A percentile compares a stretch with the other conserved stretches of the same genome.
These are phyloP conservation scores for Metschnikowia hibisci DNA, from an alignment of 805 yeast genomes.

Conservation along the genomic window DNA sequence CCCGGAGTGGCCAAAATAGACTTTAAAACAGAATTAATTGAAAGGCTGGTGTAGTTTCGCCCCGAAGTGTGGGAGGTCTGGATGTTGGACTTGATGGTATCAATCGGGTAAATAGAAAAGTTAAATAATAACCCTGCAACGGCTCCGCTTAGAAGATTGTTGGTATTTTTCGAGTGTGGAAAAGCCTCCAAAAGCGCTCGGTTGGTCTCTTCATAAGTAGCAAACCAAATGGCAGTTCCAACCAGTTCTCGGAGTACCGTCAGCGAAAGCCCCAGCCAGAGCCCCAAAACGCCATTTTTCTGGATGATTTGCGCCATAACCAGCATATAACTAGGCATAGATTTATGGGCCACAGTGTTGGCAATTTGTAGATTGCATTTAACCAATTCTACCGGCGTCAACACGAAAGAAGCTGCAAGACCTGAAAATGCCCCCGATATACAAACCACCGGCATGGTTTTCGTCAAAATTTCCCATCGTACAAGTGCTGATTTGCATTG, in stretches of 20 bases:
- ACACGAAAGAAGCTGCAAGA: slow-evolving; percentile 69
- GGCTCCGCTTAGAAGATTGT: slow-evolving; percentile 75
- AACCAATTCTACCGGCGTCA: slow-evolving; percentile 89
- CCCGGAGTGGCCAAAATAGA: slow-evolving; percentile 32
- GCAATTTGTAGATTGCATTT: slow-evolving; percentile 84
- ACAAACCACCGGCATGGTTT: slow-evolving; percentile 24
- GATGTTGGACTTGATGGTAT: slow-evolving; percentile 82
- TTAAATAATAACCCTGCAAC: slow-evolving; percentile 82
- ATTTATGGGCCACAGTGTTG: slow-evolving; percentile 20
- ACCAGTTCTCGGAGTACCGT: slow-evolving; percentile 80
- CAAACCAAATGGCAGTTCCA: slow-evolving; percentile 94
- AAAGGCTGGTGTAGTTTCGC: slow-evolving; percentile 21
- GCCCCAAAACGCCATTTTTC: slow-evolving; percentile 60
- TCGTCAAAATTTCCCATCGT: slow-evolving; percentile 9
- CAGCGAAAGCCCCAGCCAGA: slow-evolving; percentile 85
- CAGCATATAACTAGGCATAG: slow-evolving; percentile 30
- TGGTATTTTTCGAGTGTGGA: slow-evolving; percentile 32
- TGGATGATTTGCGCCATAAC: slow-evolving; percentile 36
- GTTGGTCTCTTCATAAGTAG: slow-evolving; percentile 66
- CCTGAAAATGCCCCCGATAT: slow-evolving; percentile 82
- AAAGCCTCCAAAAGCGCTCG: slow-evolving; percentile 28
- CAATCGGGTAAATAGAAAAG: slow-evolving; percentile 79
- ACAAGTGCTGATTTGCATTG: background rate
- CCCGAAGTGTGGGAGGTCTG: slow-evolving; percentile 52
- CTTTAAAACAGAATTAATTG: slow-evolving; percentile 33